A percentile compares a stretch with the other conserved stretches of the same genome.
Evolutionary conservation across 1,139 yeast species (phyloP).

Genomic region (Diutina neorugosa): DNA sequence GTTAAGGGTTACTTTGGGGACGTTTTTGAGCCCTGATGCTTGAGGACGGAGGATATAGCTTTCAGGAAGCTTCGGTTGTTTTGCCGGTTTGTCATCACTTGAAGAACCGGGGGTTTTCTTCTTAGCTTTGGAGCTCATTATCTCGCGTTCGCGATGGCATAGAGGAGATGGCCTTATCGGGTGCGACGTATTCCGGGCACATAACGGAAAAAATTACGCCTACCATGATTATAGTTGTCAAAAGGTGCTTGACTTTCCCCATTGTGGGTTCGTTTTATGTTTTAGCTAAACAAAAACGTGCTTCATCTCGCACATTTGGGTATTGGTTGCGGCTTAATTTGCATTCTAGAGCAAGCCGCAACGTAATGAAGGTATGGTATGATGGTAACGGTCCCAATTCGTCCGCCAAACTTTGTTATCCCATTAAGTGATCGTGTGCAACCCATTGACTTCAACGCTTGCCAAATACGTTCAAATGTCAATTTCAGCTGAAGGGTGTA

Average conservation of each 20-base stretch:
- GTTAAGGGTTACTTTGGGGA: conserved; percentile 34
- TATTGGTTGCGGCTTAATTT: background rate
- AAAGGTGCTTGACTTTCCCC: too few species aligned
- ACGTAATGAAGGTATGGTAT: background rate
- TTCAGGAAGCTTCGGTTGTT: conserved; percentile 35
- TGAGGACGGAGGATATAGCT: conserved; percentile 51
- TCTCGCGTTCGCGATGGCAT: background rate
- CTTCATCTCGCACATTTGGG: background rate
- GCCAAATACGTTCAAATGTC: background rate
- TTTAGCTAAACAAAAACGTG: too few species aligned
- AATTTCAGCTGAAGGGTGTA: too few species aligned
- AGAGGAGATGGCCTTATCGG: background rate
- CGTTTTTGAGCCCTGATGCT: conserved; percentile 3
- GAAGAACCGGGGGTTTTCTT: conserved; percentile 15
- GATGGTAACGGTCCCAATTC: background rate
- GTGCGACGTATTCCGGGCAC: background rate
- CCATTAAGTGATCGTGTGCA: background rate
- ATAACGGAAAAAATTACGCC: too few species aligned
- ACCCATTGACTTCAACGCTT: background rate
- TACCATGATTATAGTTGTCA: too few species aligned
- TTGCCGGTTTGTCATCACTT: conserved; percentile 13
- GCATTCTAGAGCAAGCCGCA: background rate
- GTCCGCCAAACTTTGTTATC: background rate
- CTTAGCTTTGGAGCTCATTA: conserved; percentile 22
- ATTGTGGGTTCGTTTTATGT: too few species aligned